Conservation (phyloP, 208 protist genomes). For the Crithidia bombi region DNA sequence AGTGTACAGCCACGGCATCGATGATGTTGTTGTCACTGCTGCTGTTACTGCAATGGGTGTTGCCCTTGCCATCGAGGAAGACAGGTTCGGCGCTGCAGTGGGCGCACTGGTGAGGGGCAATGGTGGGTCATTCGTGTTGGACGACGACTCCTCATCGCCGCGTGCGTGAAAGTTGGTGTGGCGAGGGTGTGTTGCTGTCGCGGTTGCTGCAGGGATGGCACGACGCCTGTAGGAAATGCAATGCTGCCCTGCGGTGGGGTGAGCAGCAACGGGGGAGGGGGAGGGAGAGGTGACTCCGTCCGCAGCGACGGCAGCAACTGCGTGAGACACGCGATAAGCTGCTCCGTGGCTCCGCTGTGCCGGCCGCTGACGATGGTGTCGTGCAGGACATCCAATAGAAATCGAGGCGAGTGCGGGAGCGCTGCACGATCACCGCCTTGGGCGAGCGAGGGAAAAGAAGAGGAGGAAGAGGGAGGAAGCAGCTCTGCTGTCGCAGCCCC, state of each 20-base stretch:
- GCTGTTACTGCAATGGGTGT: background rate
- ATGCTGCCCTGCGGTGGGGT: too few relatives aligned
- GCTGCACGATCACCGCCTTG: background rate
- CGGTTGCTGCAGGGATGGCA: too few relatives aligned
- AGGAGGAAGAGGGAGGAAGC: too few relatives aligned
- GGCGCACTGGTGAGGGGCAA: slow-evolving; percentile 7
- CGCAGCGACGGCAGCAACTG: background rate
- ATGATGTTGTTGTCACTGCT: background rate
- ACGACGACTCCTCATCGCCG: background rate
- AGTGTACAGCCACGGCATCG: slow-evolving; percentile 2
- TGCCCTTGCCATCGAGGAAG: background rate
- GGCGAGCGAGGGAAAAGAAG: background rate
- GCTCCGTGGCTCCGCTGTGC: background rate
- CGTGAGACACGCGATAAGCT: background rate
- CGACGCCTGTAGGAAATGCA: too few relatives aligned
- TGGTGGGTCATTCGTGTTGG: background rate
- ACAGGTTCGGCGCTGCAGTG: background rate
- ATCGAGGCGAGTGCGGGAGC: background rate
- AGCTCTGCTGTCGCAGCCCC: too few relatives aligned
- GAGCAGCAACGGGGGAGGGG: background rate
- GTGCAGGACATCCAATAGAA: background rate
- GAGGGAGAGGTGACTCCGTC: background rate
- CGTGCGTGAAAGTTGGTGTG: background rate
- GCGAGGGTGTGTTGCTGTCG: background rate
- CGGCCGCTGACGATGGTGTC: background rate